phyloP scores from a whole-genome alignment of 2,329 filamentous ascomycete genomes.

The Penicillium vulpinum region DNA sequence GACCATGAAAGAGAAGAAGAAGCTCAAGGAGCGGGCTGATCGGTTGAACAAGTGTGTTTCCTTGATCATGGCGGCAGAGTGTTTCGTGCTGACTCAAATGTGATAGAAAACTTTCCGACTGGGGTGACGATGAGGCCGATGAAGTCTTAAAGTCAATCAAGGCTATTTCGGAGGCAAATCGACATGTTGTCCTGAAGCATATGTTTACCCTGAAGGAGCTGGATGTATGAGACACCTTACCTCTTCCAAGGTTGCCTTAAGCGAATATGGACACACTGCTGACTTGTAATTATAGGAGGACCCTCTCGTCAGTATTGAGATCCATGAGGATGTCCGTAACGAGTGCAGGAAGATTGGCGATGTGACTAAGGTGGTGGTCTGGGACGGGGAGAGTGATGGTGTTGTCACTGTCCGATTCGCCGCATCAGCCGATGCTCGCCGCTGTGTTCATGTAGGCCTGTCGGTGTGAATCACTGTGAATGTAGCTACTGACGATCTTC shows the following conservation, averaged over 20 bases:
- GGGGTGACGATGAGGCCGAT: slow-evolving; percentile 76
- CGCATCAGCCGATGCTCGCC: slow-evolving; percentile 67
- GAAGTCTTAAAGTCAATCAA: too few relatives aligned
- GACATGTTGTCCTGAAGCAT: slow-evolving; percentile 78
- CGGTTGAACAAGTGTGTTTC: slow-evolving; percentile 67
- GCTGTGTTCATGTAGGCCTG: slow-evolving; percentile 60
- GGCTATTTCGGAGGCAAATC: not conserved
- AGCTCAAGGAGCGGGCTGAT: slow-evolving; percentile 87
- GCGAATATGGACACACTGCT: slow-evolving; percentile 8
- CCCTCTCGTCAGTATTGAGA: slow-evolving; percentile 77
- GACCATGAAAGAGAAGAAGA: slow-evolving; percentile 70
- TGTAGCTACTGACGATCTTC: slow-evolving; percentile 6
- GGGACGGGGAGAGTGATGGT: slow-evolving; percentile 80
- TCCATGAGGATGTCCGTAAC: slow-evolving; percentile 90
- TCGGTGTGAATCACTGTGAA: not conserved
- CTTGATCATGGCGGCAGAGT: not conserved
- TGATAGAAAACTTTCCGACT: slow-evolving; percentile 80
- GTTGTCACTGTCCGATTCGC: slow-evolving; percentile 82
- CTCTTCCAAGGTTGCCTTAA: not conserved
- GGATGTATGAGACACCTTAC: slow-evolving; percentile 47
- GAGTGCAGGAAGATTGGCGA: slow-evolving; percentile 83
- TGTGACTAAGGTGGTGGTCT: slow-evolving; percentile 89
- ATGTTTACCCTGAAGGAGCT: slow-evolving; percentile 90
- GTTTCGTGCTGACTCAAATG: slow-evolving; percentile 16
- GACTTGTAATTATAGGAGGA: slow-evolving; percentile 59